These are phyloP conservation scores for Paraglomus brasilianum DNA, from an alignment of 192 early-diverging fungal genomes.

Conservation along the genomic window DNA sequence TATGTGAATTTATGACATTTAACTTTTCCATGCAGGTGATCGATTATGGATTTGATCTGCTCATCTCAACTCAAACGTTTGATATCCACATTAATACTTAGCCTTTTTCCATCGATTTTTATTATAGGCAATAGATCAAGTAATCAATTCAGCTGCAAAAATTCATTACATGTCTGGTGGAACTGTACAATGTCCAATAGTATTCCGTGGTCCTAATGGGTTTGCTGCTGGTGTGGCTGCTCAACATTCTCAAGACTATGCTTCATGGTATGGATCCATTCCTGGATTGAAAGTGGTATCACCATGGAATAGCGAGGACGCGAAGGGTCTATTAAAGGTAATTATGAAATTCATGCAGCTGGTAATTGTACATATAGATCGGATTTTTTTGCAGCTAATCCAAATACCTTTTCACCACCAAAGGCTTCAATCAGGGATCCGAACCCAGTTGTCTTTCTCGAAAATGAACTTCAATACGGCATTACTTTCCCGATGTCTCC, in stretches of 20 bases:
- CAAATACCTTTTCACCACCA: background rate
- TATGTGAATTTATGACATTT: constrained; percentile 99
- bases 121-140: constrained; percentile 90
- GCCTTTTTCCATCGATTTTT: constrained; percentile 22
- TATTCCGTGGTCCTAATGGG: constrained; percentile 99
- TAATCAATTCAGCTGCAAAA: constrained; percentile 99
- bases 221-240: constrained; percentile 96
- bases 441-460: constrained; percentile 94
- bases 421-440: constrained; percentile 95
- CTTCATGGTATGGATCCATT: constrained; percentile 97
- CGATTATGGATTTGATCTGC: background rate
- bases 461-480: constrained; percentile 99
- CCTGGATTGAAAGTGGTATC: constrained; percentile 96
- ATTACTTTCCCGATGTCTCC: constrained; percentile 79
- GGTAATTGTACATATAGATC: background rate
- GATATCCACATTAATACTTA: background rate
- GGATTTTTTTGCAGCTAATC: background rate
- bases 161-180: constrained; percentile 98
- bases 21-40: constrained; percentile 99
- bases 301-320: constrained; percentile 95
- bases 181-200: constrained; percentile 83
- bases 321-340: constrained; percentile 92
- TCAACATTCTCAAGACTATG: constrained; percentile 98
- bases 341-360: no score
- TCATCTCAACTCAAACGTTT: background rate